A percentile compares a stretch with the other conserved stretches of the same genome.
Conservation (phyloP, 73 alveolate species). For the Strombidium stylifer region DNA sequence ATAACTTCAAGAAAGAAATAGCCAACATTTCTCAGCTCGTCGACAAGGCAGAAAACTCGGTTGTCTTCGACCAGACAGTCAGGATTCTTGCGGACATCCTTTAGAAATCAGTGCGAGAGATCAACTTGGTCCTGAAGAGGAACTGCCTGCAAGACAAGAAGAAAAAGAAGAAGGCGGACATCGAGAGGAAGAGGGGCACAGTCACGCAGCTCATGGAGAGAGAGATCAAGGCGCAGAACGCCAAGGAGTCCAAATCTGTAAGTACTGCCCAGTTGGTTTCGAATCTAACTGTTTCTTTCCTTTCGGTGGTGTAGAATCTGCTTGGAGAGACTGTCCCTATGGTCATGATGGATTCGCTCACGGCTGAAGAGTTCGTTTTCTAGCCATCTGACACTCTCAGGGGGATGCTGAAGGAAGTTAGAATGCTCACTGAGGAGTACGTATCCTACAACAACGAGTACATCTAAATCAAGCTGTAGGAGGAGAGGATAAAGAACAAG, state of each 20-base stretch:
- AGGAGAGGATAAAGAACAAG: not conserved
- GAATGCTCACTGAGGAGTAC: not conserved
- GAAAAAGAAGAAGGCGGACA: constrained; percentile 23
- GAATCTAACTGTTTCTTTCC: too few relatives aligned
- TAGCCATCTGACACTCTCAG: not conserved
- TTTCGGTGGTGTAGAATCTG: too few relatives aligned
- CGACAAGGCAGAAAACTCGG: not conserved
- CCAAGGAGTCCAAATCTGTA: too few relatives aligned
- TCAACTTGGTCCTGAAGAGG: constrained; percentile 1
- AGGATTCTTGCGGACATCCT: not conserved
- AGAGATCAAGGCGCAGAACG: constrained; percentile 5
- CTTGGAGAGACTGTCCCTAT: constrained; percentile 15
- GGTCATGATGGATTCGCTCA: not conserved
- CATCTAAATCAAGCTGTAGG: not conserved
- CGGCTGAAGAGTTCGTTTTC: not conserved
- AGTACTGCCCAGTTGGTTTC: too few relatives aligned
- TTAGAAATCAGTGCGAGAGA: constrained; percentile 3
- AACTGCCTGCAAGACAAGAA: constrained; percentile 8
- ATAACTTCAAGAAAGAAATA: constrained; percentile 12
- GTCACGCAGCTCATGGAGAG: not conserved
- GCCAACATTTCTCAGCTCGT: not conserved
- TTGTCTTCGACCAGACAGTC: not conserved
- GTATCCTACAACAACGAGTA: constrained; percentile 15
- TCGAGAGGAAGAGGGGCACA: not conserved
- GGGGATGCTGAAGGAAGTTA: not conserved